These are phyloP conservation scores for Xylaria sp. DNA, from an alignment of 2,329 filamentous ascomycete genomes.

Conservation along the genomic window DNA sequence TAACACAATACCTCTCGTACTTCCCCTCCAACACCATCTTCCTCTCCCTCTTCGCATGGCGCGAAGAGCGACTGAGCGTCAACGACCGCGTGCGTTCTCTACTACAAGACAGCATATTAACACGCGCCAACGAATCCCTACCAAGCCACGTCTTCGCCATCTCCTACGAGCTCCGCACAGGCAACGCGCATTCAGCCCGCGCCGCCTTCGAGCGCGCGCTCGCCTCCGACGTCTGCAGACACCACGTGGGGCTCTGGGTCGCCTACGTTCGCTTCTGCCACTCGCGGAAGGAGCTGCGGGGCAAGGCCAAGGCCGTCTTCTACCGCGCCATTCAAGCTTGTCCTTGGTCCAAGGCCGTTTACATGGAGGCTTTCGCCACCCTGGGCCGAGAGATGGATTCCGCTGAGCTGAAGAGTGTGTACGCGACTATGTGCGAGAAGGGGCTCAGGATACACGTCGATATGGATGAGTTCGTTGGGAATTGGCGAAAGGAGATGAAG, in stretches of 20 bases:
- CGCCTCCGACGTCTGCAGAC: conserved; percentile 52
- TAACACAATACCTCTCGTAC: conserved; percentile 67
- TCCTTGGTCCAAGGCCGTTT: conserved; percentile 58
- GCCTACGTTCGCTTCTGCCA: conserved; percentile 62
- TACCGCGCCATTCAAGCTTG: conserved; percentile 53
- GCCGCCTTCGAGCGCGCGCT: conserved; percentile 66
- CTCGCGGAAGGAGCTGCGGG: conserved; percentile 40
- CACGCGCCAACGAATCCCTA: conserved; percentile 54
- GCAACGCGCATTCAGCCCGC: conserved; percentile 61
- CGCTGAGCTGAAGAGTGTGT: conserved; percentile 61
- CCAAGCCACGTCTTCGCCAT: conserved; percentile 62
- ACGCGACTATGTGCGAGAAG: conserved; percentile 60
- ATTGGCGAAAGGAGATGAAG: conserved; percentile 47
- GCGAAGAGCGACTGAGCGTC: conserved; percentile 76
- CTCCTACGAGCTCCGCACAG: conserved; percentile 60
- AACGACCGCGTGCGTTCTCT: conserved; percentile 80
- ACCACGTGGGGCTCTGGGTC: conserved; percentile 60
- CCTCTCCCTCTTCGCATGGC: conserved; percentile 76
- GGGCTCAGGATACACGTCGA: conserved; percentile 64
- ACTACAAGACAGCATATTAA: conserved; percentile 64
- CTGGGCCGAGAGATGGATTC: conserved; percentile 58
- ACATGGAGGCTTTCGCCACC: conserved; percentile 64
- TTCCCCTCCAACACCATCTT: conserved; percentile 85
- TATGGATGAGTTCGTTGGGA: conserved; percentile 60
- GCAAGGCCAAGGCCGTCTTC: conserved; percentile 48